These are phyloP conservation scores for Cystobasidium pallidum DNA, from an alignment of 1,284 basidiomycete genomes.

Conservation along the genomic window DNA sequence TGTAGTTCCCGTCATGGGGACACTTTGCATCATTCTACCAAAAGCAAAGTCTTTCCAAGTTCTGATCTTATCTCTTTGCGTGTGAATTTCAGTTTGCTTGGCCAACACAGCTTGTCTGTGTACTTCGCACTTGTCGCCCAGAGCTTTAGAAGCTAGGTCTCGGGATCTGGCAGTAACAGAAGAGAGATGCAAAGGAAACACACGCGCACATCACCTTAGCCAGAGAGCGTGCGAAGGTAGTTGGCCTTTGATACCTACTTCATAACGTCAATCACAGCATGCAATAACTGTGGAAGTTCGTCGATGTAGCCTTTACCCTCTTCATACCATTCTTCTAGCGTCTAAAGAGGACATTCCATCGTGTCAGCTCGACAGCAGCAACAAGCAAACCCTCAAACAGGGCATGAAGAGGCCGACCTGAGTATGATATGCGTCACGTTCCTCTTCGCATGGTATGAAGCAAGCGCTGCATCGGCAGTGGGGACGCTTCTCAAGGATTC, in stretches of 20 bases:
- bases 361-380: not conserved
- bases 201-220: too few species aligned
- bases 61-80: slow-evolving; percentile 15
- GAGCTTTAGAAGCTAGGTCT: not conserved
- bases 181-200: too few species aligned
- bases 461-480: not conserved
- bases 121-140: not conserved
- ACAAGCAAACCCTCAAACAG: not conserved
- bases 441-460: not conserved
- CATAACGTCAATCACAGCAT: slow-evolving; percentile 7
- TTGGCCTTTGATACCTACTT: not conserved
- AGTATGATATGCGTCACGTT: slow-evolving; percentile 7
- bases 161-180: not conserved
- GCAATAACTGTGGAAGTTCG: not conserved
- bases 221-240: too few species aligned
- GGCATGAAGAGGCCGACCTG: not conserved
- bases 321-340: slow-evolving; percentile 17
- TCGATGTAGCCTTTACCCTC: slow-evolving; percentile 5
- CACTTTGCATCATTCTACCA: not conserved
- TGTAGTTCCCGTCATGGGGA: not conserved
- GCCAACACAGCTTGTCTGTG: not conserved
- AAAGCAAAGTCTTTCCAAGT: slow-evolving; percentile 11
- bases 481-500: not conserved
- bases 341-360: not conserved
- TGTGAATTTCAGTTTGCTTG: slow-evolving; percentile 7